These are phyloP conservation scores for Mucor sp. DNA, from an alignment of 371 early-diverging fungal genomes.

Conservation along the genomic window DNA sequence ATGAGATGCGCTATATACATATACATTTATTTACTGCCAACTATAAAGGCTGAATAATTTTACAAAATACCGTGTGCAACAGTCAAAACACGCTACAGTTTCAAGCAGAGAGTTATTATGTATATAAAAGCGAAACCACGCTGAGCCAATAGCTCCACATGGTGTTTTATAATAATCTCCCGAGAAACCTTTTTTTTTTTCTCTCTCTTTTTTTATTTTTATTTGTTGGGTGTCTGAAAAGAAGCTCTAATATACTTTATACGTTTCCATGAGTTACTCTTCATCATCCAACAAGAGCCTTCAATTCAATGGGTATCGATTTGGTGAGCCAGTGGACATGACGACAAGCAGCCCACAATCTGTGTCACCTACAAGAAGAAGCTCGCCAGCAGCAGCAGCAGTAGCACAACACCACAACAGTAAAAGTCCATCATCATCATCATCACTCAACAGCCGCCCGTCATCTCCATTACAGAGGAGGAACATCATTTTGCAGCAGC, in stretches of 20 bases:
- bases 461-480: background rate
- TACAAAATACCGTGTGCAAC: too few species aligned
- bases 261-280: background rate
- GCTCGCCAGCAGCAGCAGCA: too few species aligned
- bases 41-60: too few species aligned
- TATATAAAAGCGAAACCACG: background rate
- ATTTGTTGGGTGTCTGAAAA: background rate
- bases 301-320: conserved; percentile 4
- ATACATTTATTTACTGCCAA: too few species aligned
- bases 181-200: background rate
- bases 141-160: conserved; percentile 1
- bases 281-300: background rate
- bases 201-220: background rate
- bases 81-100: too few species aligned
- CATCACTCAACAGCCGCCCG: too few species aligned
- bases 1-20: too few species aligned
- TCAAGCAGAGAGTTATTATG: background rate
- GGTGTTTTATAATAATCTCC: background rate
- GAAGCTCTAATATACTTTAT: too few species aligned
- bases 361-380: background rate
- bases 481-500: background rate
- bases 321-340: background rate
- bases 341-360: background rate
- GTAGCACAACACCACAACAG: too few species aligned
- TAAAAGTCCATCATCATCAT: background rate